Conservation (phyloP, 192 early-diverging fungal genomes). For the Linnemannia elongata region DNA sequence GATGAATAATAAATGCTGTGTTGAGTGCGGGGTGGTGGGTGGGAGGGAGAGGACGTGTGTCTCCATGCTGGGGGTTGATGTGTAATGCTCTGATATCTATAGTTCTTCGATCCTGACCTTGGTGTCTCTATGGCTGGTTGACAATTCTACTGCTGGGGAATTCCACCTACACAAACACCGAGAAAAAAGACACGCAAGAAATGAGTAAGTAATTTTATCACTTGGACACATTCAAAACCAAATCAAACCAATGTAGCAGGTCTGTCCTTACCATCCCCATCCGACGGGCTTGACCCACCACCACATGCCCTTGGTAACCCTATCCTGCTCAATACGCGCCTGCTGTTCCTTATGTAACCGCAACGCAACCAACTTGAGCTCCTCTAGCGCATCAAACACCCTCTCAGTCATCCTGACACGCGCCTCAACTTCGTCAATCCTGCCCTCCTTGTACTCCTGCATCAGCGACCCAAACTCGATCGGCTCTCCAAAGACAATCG, state of each 20-base stretch:
- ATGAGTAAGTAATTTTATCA: neutral
- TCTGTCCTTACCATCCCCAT: slow-evolving; percentile 50
- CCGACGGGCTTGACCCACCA: slow-evolving; percentile 51
- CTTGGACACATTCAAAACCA: neutral
- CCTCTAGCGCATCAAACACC: slow-evolving; percentile 62
- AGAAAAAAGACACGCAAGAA: neutral
- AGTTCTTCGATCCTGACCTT: slow-evolving; percentile 44
- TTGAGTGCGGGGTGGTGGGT: no score
- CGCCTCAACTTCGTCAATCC: slow-evolving; percentile 61
- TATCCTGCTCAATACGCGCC: slow-evolving; percentile 19
- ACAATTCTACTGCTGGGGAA: slow-evolving; percentile 31
- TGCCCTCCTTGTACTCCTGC: slow-evolving; percentile 66
- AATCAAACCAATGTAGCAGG: neutral
- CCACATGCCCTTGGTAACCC: slow-evolving; percentile 37
- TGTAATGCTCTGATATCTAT: slow-evolving; percentile 9
- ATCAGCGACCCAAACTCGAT: slow-evolving; percentile 77
- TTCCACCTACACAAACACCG: slow-evolving; percentile 30
- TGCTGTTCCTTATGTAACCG: slow-evolving; percentile 40
- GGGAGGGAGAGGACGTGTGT: neutral
- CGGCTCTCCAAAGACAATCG: slow-evolving; percentile 78
- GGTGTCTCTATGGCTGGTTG: slow-evolving; percentile 31
- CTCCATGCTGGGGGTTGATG: slow-evolving; percentile 7
- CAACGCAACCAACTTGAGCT: slow-evolving; percentile 46
- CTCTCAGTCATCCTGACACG: slow-evolving; percentile 69
- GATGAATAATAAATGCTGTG: neutral